Evolutionary conservation across 768 basidiomycete species (phyloP), one percentile per base, ranked within the genome.

Genomic region (Boletus speciosus): DNA sequence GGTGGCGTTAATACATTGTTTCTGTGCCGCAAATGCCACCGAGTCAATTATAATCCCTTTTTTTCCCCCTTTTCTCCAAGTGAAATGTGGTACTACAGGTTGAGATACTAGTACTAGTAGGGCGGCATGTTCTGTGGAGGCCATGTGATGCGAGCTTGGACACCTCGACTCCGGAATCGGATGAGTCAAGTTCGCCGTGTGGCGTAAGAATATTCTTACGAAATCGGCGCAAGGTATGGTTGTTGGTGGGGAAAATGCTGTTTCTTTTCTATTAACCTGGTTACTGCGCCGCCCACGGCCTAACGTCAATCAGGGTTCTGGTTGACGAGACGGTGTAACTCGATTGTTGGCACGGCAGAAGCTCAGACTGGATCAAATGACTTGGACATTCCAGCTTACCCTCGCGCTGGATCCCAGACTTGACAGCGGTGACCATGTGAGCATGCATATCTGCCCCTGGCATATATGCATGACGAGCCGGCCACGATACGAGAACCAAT

Each of bases 161-260:
- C 41, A 5, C 4, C 15, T 27, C 15, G 16, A 6, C 15, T 27
- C 42, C 19, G 11, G 21, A n/a, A 11, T 29, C 34, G 50, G 32
- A 25, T 15, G 6, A 34, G 12, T n/a, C 12, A 6, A 55, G 47
- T 52, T 60, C 57, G 51, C 64, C 61, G 58, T 54, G 63, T 66
- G 61, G 61, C 58, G 55, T 32, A 27, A 43, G 19, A 19, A 6
- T 4, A 12, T 35, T 47, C 27, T 5, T 64, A 63, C 61, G 53
- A 47, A 19, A 60, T 39, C 3, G 35, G 16, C 19, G 21, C 37
- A 43, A 37, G 23, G 36, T 12, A 29, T 29, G 51, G 43, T 39
- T 32, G 49, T 37, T 42, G 50, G 50, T 56, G 49, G 55, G 48
- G 53, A 49, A 58, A 44, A 34, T 25, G 31, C 38, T 36, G 41